Base-by-base conservation (phyloP, 1,139 yeast species). In the Arxiozyma heterogenica region DNA sequence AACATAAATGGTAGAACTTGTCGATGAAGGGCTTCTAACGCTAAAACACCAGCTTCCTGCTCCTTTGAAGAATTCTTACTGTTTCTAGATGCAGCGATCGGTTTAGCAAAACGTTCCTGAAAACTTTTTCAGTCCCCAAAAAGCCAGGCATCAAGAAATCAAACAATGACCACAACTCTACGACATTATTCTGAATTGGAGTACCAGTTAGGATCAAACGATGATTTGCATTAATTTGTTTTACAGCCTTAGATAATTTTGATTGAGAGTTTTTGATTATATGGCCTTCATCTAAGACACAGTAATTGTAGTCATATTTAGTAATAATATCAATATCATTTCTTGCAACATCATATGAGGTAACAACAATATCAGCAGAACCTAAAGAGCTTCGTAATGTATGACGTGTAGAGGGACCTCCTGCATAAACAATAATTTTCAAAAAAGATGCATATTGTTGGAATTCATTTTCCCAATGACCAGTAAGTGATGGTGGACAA, bases 141-240 rank as follows among this genome's bases (percentile, higher is more conserved):
- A 93, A 94, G 1, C 98, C 99, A 1, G 99, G 99, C 98, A 94
- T 94, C 69, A 94, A 76, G 69, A 90, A 94, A 69, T 94, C 98
- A 75, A 94, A 94, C 63, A 94, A 75, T 2, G 98, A 93, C 98
- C 98, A 94, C 57, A 94, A 74, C 68, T 94, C 99, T 50, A 94
- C 77, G 1, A 94, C 98, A 66, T 94, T 93, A 66, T 94, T 94
- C 70, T 94, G 99, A 64, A 94, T 93, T 27, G 99, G 99, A 0
- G 99, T 94, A 63, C 99, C 99, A 0, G 98, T 87, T 56, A 94
- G 75, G 44, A 94, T 85, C 59, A 94, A 78, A 53, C 98, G 75
- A 70, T 94, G 98, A 59, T 91, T 91, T 1, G 98, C 95, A 56
- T 78, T 76, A 34, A 93, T 74, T 58, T 78, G 75, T 67, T 93